phyloP scores from a whole-genome alignment of 495 filamentous ascomycete genomes.

The Geopyxis carbonaria region DNA sequence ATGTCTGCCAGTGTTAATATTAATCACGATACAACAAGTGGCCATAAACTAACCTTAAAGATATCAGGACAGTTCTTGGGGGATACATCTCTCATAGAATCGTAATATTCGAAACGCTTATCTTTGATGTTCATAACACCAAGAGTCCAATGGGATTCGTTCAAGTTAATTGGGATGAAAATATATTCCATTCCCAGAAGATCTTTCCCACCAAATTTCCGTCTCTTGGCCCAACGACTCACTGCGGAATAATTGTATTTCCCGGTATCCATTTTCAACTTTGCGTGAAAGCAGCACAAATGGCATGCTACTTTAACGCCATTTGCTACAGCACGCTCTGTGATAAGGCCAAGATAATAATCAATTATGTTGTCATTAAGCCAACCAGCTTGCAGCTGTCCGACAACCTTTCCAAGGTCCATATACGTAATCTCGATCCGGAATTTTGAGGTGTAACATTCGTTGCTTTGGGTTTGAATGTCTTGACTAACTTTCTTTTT shows the following conservation, averaged over 20 bases:
- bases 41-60: slow-evolving; percentile 6
- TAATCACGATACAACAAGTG: slow-evolving; percentile 5
- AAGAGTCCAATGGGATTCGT: slow-evolving; percentile 17
- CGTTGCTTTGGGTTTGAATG: not conserved
- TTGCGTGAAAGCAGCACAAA: too few species aligned
- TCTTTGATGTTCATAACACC: slow-evolving; percentile 19
- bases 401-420: not conserved
- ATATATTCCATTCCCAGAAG: slow-evolving; percentile 18
- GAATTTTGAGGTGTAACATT: not conserved
- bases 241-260: too few species aligned
- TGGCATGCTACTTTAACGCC: too few species aligned
- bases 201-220: slow-evolving; percentile 6
- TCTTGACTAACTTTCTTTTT: not conserved
- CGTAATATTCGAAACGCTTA: slow-evolving; percentile 20
- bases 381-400: slow-evolving; percentile 6
- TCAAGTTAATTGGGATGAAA: slow-evolving; percentile 15
- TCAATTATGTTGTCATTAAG: slow-evolving; percentile 23
- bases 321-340: slow-evolving; percentile 9
- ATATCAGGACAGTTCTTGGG: not conserved
- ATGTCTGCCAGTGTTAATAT: slow-evolving; percentile 1
- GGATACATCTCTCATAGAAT: slow-evolving; percentile 12
- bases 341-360: slow-evolving; percentile 18
- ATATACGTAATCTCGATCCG: not conserved
- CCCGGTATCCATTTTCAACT: too few species aligned
- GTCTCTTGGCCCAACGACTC: slow-evolving; percentile 13